A percentile compares a stretch with the other conserved stretches of the same genome.
These are phyloP conservation scores for Cladosporium sp. DNA, from an alignment of 2,329 filamentous ascomycete species.

Conservation along the genomic window DNA sequence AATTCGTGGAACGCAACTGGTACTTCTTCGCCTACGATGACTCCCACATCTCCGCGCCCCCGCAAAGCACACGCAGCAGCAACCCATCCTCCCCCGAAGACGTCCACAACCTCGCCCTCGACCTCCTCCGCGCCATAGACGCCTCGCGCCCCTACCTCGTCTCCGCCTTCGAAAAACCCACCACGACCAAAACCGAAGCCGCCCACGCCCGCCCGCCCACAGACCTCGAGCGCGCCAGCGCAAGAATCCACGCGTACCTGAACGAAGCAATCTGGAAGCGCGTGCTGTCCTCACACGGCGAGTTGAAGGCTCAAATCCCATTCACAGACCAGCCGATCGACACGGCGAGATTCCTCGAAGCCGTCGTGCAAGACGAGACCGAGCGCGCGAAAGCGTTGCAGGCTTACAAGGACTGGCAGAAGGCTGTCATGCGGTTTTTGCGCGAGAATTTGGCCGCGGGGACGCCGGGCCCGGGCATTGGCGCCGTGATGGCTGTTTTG, in stretches of 20 bases:
- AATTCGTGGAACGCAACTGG: slow-evolving; percentile 53
- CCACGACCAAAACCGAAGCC: not conserved
- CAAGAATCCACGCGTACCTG: slow-evolving; percentile 10
- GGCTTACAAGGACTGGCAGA: slow-evolving; percentile 24
- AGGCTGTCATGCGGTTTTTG: slow-evolving; percentile 50
- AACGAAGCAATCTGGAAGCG: slow-evolving; percentile 8
- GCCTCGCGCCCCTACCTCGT: not conserved
- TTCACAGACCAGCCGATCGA: slow-evolving; percentile 16
- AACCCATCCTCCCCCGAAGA: slow-evolving; percentile 14
- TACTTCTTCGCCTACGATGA: slow-evolving; percentile 50
- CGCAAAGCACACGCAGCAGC: not conserved
- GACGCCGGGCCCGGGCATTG: slow-evolving; percentile 49
- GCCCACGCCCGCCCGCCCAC: slow-evolving; percentile 5
- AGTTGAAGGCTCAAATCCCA: slow-evolving; percentile 3
- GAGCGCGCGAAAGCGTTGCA: slow-evolving; percentile 14
- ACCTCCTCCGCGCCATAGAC: not conserved
- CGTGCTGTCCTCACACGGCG: not conserved
- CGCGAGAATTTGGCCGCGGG: slow-evolving; percentile 53
- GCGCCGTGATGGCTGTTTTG: slow-evolving; percentile 51
- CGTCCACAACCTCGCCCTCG: not conserved
- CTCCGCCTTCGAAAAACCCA: slow-evolving; percentile 1
- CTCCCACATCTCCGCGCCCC: slow-evolving; percentile 12
- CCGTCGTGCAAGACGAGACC: slow-evolving; percentile 8
- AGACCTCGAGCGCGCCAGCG: slow-evolving; percentile 9
- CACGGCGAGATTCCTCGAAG: slow-evolving; percentile 4